phyloP scores from a whole-genome alignment of 352 stramenopile genomes.

The Phytophthora pistaciae region DNA sequence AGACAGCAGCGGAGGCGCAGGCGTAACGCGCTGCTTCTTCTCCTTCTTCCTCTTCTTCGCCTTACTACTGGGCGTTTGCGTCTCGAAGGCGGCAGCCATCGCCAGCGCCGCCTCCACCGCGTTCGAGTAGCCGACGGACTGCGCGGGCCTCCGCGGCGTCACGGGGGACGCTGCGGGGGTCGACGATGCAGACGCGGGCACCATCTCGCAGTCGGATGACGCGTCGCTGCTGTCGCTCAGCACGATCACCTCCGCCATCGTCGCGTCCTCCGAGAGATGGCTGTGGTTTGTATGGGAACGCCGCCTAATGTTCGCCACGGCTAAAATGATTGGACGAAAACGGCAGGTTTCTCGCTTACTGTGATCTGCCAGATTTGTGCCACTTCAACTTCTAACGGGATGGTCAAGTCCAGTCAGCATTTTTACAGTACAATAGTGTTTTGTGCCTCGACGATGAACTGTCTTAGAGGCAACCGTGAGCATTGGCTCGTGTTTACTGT shows the following conservation, averaged over 20 bases:
- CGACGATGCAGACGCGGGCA: conserved; percentile 11
- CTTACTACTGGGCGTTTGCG: neutral
- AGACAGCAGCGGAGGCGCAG: conserved; percentile 21
- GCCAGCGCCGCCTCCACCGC: conserved; percentile 40
- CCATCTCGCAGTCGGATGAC: conserved; percentile 25
- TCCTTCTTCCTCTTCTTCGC: conserved; percentile 12
- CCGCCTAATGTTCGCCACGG: neutral
- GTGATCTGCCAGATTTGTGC: neutral
- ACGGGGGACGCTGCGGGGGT: conserved; percentile 9
- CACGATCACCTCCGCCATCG: conserved; percentile 35
- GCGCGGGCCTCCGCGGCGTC: conserved; percentile 1
- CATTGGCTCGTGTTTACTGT: neutral
- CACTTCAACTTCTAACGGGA: neutral
- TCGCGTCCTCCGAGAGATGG: conserved; percentile 6
- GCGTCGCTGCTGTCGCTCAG: conserved; percentile 41
- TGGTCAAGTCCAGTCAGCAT: neutral
- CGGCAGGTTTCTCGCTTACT: neutral
- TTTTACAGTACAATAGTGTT: neutral
- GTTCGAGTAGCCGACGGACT: conserved; percentile 31
- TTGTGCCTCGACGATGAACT: neutral
- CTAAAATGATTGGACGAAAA: neutral
- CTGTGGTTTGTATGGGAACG: neutral
- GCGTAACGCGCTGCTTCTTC: neutral
- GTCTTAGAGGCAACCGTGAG: neutral
- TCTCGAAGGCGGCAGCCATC: conserved; percentile 35